Percentiles rank a stretch among this genome's conserved stretches.
Evolutionary conservation across 2,329 filamentous ascomycete genomes (phyloP).

Genomic region (Apiospora sp.): DNA sequence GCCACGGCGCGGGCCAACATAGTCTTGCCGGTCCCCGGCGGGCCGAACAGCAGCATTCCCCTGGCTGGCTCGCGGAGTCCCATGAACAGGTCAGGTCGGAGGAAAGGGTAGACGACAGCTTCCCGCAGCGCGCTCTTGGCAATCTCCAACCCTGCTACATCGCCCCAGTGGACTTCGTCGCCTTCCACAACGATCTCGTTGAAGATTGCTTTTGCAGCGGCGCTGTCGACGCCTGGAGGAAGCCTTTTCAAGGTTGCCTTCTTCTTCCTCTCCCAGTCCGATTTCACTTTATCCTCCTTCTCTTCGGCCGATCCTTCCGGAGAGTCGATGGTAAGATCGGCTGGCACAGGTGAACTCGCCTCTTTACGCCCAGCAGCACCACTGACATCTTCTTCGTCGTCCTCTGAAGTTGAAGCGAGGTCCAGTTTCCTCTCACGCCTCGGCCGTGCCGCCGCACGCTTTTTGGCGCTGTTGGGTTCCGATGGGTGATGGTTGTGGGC

Average conservation of each 20-base stretch:
- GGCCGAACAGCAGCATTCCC: constrained; percentile 95
- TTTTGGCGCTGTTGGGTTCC: constrained; percentile 38
- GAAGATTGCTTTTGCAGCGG: constrained; percentile 87
- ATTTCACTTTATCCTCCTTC: constrained; percentile 39
- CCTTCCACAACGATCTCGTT: constrained; percentile 96
- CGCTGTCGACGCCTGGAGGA: constrained; percentile 81
- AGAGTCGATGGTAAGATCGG: constrained; percentile 56
- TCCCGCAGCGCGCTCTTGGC: constrained; percentile 94
- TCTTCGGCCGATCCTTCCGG: constrained; percentile 53
- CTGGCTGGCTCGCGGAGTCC: constrained; percentile 91
- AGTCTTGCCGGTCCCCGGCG: constrained; percentile 97
- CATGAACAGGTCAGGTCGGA: constrained; percentile 95
- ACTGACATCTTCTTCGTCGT: constrained; percentile 33
- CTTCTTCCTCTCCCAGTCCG: constrained; percentile 68
- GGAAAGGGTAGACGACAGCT: constrained; percentile 94
- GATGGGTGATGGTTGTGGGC: constrained; percentile 26
- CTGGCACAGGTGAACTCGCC: constrained; percentile 50
- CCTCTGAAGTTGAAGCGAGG: constrained; percentile 24
- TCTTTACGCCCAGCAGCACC: constrained; percentile 42
- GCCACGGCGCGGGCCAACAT: constrained; percentile 96
- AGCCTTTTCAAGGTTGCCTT: constrained; percentile 76
- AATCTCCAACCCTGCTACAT: constrained; percentile 88
- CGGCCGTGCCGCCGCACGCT: constrained; percentile 30
- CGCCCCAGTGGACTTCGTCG: constrained; percentile 93
- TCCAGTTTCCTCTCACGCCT: constrained; percentile 5